phyloP scores from a whole-genome alignment of 257 asterid genomes.

The Sherardia arvensis region DNA sequence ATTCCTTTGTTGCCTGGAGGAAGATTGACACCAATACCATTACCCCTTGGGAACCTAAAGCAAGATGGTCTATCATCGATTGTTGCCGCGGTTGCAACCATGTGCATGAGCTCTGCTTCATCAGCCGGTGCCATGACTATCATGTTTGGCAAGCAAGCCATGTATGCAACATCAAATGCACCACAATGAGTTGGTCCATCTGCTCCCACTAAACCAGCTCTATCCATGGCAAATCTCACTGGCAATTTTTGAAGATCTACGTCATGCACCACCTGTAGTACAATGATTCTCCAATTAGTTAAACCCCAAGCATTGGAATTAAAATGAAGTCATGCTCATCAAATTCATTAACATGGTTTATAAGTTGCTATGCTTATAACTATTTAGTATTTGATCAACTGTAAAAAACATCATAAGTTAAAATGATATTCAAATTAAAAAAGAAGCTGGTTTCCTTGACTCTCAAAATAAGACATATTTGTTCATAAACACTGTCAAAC shows the following conservation, averaged over 20 bases:
- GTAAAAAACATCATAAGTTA: too few species aligned
- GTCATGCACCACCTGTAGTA: conserved; percentile 61
- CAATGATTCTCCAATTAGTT: not conserved
- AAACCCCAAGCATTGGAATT: not conserved
- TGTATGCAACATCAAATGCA: conserved; percentile 65
- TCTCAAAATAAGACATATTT: too few species aligned
- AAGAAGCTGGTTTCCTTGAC: too few species aligned
- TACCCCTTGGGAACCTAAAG: conserved; percentile 73
- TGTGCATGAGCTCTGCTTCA: conserved; percentile 76
- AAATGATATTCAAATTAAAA: too few species aligned
- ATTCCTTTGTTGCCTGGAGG: conserved; percentile 49
- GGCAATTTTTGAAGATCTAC: conserved; percentile 80
- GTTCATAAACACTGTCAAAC: too few species aligned
- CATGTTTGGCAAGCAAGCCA: conserved; percentile 89
- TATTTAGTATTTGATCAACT: too few species aligned
- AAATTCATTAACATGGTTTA: too few species aligned
- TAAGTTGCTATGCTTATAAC: too few species aligned
- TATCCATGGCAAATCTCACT: conserved; percentile 75
- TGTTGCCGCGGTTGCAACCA: conserved; percentile 72
- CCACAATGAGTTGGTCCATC: conserved; percentile 89
- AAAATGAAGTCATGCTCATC: too few species aligned
- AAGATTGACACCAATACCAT: conserved; percentile 47
- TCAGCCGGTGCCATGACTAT: conserved; percentile 84
- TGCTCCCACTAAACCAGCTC: conserved; percentile 83
- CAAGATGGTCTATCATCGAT: conserved; percentile 74